These are phyloP conservation scores for Suillus tomentosus DNA, from an alignment of 768 basidiomycete species.

Conservation along the genomic window DNA sequence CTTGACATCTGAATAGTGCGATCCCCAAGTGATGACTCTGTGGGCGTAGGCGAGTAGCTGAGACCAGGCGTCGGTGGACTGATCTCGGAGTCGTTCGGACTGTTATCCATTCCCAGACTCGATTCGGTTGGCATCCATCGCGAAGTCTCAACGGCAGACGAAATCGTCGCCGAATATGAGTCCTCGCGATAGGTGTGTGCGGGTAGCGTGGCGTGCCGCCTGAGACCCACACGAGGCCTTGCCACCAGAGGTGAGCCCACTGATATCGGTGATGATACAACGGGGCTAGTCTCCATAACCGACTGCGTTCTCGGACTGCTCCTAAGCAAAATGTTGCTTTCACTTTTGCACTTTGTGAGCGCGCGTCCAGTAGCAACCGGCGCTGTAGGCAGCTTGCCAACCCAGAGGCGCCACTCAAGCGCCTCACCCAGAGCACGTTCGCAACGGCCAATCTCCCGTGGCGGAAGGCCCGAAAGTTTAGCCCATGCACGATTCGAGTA, in stretches of 20 bases:
- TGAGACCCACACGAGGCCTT: constrained; percentile 30
- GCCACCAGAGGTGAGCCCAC: constrained; percentile 19
- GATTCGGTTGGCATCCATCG: constrained; percentile 1
- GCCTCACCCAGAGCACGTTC: constrained; percentile 87
- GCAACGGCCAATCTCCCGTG: constrained; percentile 84
- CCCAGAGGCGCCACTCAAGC: constrained; percentile 91
- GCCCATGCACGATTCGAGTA: constrained; percentile 96
- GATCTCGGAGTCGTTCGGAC: constrained; percentile 29
- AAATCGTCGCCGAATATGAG: constrained; percentile 8
- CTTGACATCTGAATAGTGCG: constrained; percentile 57
- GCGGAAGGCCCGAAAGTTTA: constrained; percentile 85
- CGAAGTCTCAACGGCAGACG: constrained; percentile 6
- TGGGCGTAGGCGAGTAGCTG: constrained; percentile 60
- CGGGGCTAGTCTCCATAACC: background rate
- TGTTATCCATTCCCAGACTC: constrained; percentile 14
- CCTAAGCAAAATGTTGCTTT: constrained; percentile 36
- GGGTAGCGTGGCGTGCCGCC: constrained; percentile 47
- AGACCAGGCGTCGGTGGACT: constrained; percentile 60
- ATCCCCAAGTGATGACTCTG: constrained; percentile 57
- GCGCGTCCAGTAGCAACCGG: constrained; percentile 38
- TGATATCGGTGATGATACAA: constrained; percentile 7
- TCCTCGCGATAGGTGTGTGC: constrained; percentile 29
- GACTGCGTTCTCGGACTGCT: constrained; percentile 10
- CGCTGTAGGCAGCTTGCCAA: constrained; percentile 62
- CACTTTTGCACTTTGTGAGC: constrained; percentile 54